Conservation (phyloP, 257 asterid species). For the Solanum sparsipilum region DNA sequence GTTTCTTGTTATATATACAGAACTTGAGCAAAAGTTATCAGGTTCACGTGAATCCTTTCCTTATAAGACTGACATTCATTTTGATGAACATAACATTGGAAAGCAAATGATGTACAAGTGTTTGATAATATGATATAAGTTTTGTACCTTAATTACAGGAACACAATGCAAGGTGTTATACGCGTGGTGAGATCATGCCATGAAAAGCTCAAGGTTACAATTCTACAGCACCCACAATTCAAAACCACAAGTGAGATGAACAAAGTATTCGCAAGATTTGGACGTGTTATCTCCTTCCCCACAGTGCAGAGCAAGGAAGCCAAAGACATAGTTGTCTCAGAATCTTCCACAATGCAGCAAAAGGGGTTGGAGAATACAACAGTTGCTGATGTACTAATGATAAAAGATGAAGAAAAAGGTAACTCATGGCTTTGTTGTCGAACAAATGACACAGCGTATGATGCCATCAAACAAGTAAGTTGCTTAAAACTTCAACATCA, state of each 20-base stretch:
- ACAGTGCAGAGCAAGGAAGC: neutral
- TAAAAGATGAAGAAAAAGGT: slow-evolving; percentile 44
- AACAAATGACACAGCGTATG: slow-evolving; percentile 45
- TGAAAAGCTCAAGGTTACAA: slow-evolving; percentile 15
- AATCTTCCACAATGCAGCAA: slow-evolving; percentile 13
- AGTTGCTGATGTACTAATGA: slow-evolving; percentile 51
- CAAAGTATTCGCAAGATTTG: slow-evolving; percentile 2
- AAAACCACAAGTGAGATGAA: neutral
- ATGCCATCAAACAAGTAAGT: slow-evolving; percentile 60
- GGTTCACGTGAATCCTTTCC: neutral
- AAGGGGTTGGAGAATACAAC: slow-evolving; percentile 57
- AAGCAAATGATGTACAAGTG: neutral
- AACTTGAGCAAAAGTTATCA: neutral
- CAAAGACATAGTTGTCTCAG: neutral
- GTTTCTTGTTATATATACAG: neutral
- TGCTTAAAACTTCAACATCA: neutral
- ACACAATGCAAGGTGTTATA: slow-evolving; percentile 36
- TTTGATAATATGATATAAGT: neutral
- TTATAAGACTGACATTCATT: neutral
- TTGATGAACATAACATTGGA: neutral
- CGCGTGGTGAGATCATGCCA: slow-evolving; percentile 30
- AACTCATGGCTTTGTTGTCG: slow-evolving; percentile 67
- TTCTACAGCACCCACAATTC: neutral
- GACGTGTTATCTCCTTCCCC: slow-evolving; percentile 12
- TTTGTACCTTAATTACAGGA: neutral